Evolutionary conservation across 805 yeast species (phyloP).

Genomic region (Wickerhamiella lipophila): DNA sequence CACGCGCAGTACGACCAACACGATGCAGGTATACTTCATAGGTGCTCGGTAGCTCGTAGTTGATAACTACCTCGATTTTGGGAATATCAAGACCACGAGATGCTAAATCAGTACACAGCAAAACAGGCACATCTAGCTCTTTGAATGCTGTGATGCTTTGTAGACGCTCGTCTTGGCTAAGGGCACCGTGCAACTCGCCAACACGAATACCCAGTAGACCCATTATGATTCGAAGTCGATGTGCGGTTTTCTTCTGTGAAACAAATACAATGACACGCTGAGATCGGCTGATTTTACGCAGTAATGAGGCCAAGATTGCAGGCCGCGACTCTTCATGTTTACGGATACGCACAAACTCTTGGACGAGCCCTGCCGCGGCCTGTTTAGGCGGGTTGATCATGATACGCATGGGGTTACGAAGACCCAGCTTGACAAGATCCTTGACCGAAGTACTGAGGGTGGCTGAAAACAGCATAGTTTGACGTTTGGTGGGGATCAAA

Average conservation of each 20-base stretch:
- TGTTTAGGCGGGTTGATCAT: slow-evolving; percentile 96
- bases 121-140: slow-evolving; percentile 66
- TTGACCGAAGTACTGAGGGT: slow-evolving; percentile 94
- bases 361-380: slow-evolving; percentile 79
- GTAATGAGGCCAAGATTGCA: slow-evolving; percentile 60
- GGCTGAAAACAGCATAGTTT: slow-evolving; percentile 89
- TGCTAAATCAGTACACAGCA: slow-evolving; percentile 94
- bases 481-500: slow-evolving; percentile 80
- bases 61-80: slow-evolving; percentile 86
- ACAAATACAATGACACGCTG: slow-evolving; percentile 82
- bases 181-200: slow-evolving; percentile 67
- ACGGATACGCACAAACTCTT: slow-evolving; percentile 90
- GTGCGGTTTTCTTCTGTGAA: slow-evolving; percentile 83
- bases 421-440: slow-evolving; percentile 72
- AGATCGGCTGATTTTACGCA: slow-evolving; percentile 55
- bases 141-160: slow-evolving; percentile 73
- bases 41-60: slow-evolving; percentile 90
- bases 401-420: slow-evolving; percentile 81
- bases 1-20: slow-evolving; percentile 99
- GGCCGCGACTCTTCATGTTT: slow-evolving; percentile 67
- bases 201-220: slow-evolving; percentile 63
- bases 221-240: slow-evolving; percentile 73
- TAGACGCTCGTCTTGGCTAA: slow-evolving; percentile 85
- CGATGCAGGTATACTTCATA: slow-evolving; percentile 89
- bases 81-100: slow-evolving; percentile 99